phyloP scores from a whole-genome alignment of 257 asterid genomes.

The Nicotiana benthamiana region DNA sequence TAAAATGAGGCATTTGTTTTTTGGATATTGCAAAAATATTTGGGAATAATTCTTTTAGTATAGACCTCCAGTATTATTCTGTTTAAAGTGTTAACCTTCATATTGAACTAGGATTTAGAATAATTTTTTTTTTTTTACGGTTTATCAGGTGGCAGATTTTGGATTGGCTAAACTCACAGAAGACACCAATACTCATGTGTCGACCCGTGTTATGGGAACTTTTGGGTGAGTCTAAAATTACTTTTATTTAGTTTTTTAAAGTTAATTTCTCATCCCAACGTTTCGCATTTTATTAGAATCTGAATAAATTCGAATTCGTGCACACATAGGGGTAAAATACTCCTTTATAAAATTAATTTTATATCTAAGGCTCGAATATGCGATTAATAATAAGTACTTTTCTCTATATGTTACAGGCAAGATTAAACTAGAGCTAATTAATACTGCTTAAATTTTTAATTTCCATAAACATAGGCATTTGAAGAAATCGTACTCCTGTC shows the following conservation, averaged over 20 bases:
- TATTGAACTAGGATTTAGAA: not conserved
- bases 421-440: no score
- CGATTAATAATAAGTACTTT: no score
- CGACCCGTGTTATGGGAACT: conserved; percentile 96
- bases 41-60: not conserved
- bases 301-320: no score
- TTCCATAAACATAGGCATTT: no score
- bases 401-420: no score
- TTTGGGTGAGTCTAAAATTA: conserved; percentile 44
- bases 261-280: no score
- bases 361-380: no score
- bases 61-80: not conserved
- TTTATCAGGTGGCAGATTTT: conserved; percentile 79
- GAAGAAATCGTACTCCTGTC: no score
- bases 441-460: no score
- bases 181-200: conserved; percentile 73
- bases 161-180: conserved; percentile 87
- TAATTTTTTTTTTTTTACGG: not conserved
- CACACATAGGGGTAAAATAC: no score
- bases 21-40: not conserved
- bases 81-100: not conserved
- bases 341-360: no score
- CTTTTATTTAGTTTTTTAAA: not conserved
- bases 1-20: not conserved
- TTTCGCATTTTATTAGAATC: no score